A percentile compares a stretch with the other conserved stretches of the same genome.
These are phyloP conservation scores for Debaryomyces subglobosus DNA, from an alignment of 1,139 yeast species.

Conservation along the genomic window DNA sequence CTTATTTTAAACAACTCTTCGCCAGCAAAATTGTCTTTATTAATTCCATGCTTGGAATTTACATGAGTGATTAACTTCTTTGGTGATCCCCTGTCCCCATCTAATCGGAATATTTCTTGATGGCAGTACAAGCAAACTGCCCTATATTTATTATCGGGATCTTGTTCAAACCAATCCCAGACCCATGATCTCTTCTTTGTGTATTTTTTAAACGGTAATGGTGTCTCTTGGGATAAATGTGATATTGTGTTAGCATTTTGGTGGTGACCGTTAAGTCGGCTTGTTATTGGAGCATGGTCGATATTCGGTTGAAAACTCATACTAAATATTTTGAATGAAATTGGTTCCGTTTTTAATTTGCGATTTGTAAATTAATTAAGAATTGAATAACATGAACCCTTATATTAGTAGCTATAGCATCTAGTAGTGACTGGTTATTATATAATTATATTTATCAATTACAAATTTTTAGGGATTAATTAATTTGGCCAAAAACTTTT, in stretches of 20 bases:
- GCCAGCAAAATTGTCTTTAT: slow-evolving; percentile 14
- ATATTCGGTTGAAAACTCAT: slow-evolving; percentile 9
- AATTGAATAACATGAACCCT: background rate
- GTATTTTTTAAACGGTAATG: slow-evolving; percentile 19
- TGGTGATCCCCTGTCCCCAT: slow-evolving; percentile 22
- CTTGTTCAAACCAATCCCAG: slow-evolving; percentile 23
- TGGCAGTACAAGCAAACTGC: slow-evolving; percentile 19
- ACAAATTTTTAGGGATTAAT: background rate
- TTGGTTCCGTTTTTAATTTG: background rate
- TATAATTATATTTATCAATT: background rate
- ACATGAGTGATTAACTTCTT: slow-evolving; percentile 20
- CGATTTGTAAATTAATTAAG: background rate
- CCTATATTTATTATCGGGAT: slow-evolving; percentile 18
- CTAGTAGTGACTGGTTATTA: background rate
- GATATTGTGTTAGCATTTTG: slow-evolving; percentile 14
- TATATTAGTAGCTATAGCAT: background rate
- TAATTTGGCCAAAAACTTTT: background rate
- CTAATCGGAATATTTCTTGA: slow-evolving; percentile 18
- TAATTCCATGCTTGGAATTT: slow-evolving; percentile 18
- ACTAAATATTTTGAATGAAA: background rate
- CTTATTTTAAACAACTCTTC: slow-evolving; percentile 8
- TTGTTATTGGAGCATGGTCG: slow-evolving; percentile 13
- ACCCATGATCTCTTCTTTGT: slow-evolving; percentile 22
- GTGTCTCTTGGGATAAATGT: slow-evolving; percentile 17
- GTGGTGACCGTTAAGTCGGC: slow-evolving; percentile 13